Evolutionary conservation across 352 stramenopile genomes (phyloP).

Genomic region (Phytophthora fragariae): DNA sequence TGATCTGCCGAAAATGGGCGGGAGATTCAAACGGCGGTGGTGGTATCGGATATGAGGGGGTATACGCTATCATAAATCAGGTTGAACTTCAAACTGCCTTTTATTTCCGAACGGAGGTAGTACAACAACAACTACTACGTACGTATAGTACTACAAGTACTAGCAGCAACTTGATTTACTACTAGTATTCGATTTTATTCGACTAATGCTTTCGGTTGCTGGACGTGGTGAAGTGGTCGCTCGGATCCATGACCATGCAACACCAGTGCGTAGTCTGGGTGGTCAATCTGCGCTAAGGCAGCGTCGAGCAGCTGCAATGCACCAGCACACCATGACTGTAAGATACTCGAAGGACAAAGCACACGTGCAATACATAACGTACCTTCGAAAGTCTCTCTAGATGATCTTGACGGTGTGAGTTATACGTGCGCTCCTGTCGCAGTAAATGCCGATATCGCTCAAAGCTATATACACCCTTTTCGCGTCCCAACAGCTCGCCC

Average conservation of each 20-base stretch:
- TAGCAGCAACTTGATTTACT: too few relatives aligned
- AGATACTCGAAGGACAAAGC: too few relatives aligned
- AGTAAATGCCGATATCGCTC: constrained; percentile 66
- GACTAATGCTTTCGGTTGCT: too few relatives aligned
- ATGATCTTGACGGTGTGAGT: constrained; percentile 54
- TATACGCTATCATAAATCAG: too few relatives aligned
- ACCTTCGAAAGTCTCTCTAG: constrained; percentile 67
- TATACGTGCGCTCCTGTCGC: constrained; percentile 67
- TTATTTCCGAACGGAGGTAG: too few relatives aligned
- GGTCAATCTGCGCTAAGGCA: constrained; percentile 43
- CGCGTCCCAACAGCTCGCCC: constrained; percentile 49
- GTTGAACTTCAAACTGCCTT: too few relatives aligned
- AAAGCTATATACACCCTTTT: constrained; percentile 51
- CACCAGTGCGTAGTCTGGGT: constrained; percentile 58
- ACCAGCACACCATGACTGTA: neutral
- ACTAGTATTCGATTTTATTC: too few relatives aligned
- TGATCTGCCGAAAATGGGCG: too few relatives aligned
- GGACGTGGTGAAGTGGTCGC: constrained; percentile 46
- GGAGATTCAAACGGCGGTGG: too few relatives aligned
- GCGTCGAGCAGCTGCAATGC: constrained; percentile 45
- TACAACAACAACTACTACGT: too few relatives aligned
- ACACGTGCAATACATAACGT: constrained; percentile 5
- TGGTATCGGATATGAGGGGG: too few relatives aligned
- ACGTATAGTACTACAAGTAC: too few relatives aligned
- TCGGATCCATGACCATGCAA: constrained; percentile 60